phyloP scores from a whole-genome alignment of 2,329 filamentous ascomycete genomes.

The Calonectria henricotiae region DNA sequence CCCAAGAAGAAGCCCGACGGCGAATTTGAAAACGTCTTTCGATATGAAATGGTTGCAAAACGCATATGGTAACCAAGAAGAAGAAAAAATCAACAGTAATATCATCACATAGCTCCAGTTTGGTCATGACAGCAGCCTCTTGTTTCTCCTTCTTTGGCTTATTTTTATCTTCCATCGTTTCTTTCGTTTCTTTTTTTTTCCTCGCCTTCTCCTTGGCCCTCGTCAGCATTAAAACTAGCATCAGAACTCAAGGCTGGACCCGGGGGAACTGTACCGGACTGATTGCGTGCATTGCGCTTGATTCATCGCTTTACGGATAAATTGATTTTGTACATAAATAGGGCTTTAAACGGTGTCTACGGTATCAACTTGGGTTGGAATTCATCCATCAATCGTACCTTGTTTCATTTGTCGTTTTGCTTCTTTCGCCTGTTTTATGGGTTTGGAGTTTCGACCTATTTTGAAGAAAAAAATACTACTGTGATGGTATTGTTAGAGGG shows the following conservation, averaged over 20 bases:
- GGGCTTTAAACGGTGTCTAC: constrained; percentile 6
- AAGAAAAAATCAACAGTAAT: not conserved
- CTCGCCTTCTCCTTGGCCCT: not conserved
- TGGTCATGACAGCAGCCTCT: not conserved
- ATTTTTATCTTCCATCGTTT: not conserved
- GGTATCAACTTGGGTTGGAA: not conserved
- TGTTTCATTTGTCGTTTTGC: not conserved
- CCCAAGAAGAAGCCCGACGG: constrained; percentile 65
- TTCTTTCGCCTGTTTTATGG: not conserved
- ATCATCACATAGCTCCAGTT: not conserved
- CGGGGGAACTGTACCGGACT: constrained; percentile 30
- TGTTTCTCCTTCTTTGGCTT: not conserved
- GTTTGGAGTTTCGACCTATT: not conserved
- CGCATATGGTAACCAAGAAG: constrained; percentile 83
- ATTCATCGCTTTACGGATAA: not conserved
- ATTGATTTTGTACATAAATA: constrained; percentile 23
- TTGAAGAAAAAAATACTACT: not conserved
- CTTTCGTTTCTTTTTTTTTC: not conserved
- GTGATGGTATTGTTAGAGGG: too few species aligned
- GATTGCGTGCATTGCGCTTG: constrained; percentile 13
- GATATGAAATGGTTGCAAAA: constrained; percentile 97
- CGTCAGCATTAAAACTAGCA: constrained; percentile 17
- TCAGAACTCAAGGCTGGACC: constrained; percentile 33
- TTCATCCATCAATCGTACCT: not conserved
- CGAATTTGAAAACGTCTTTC: constrained; percentile 77